A percentile compares a stretch with the other conserved stretches of the same genome.
These are phyloP conservation scores for Aspergillus hortae DNA, from an alignment of 2,329 filamentous ascomycete species.

Conservation along the genomic window DNA sequence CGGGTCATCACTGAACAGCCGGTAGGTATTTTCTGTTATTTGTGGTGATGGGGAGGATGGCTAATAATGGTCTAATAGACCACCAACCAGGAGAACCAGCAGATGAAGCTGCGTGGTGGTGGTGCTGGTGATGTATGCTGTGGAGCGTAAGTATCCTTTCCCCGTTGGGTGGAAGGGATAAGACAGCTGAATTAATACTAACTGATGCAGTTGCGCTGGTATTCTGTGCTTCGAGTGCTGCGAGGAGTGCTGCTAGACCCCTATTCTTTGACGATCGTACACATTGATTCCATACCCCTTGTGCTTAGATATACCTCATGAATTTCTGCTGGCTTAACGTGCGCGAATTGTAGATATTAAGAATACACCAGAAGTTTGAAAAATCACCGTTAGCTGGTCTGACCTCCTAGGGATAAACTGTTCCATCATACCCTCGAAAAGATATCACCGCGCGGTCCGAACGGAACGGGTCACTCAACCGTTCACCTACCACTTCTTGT, in stretches of 20 bases:
- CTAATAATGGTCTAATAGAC: conserved; percentile 3
- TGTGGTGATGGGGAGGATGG: background rate
- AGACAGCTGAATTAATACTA: background rate
- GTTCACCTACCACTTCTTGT: background rate
- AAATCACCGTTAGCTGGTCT: no score
- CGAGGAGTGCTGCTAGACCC: conserved; percentile 25
- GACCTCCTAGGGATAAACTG: no score
- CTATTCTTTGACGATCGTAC: background rate
- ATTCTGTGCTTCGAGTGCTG: conserved; percentile 24
- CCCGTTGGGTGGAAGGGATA: background rate
- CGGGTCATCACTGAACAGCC: conserved; percentile 20
- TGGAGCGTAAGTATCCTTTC: conserved; percentile 22
- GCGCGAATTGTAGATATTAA: no score
- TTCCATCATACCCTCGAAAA: no score
- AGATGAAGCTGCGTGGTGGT: conserved; percentile 27
- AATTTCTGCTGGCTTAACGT: no score
- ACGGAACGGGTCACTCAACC: background rate
- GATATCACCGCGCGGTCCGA: background rate
- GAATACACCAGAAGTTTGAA: no score
- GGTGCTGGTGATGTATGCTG: conserved; percentile 26
- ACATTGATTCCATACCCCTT: background rate
- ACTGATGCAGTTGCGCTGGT: conserved; percentile 21
- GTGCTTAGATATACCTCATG: no score
- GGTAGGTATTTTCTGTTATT: conserved; percentile 11
- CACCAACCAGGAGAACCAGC: conserved; percentile 15